Evolutionary conservation across 2,329 filamentous ascomycete genomes (phyloP).

Genomic region (Cadophora malorum): DNA sequence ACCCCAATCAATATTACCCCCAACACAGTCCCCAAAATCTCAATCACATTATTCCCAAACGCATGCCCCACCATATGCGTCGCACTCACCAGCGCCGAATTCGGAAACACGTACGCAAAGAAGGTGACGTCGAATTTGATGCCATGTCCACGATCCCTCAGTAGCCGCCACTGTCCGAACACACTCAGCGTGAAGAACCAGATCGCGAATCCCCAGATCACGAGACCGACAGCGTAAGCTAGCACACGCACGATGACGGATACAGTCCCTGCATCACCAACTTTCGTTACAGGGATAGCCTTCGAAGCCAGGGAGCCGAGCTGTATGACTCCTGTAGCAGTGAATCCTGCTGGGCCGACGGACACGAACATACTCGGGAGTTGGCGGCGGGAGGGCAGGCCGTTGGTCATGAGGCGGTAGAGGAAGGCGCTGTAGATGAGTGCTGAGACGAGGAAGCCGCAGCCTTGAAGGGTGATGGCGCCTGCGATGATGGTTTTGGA

Average conservation of each 20-base stretch:
- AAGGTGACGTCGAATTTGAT: constrained; percentile 14
- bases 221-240: constrained; percentile 5
- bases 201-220: constrained; percentile 14
- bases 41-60: constrained; percentile 6
- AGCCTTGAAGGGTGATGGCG: constrained; percentile 15
- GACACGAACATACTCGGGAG: constrained; percentile 16
- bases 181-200: constrained; percentile 18
- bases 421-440: constrained; percentile 21
- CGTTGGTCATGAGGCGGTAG: constrained; percentile 18
- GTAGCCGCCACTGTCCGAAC: constrained; percentile 2
- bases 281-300: constrained; percentile 9
- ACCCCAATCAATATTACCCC: constrained; percentile 5
- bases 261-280: background rate
- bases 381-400: background rate
- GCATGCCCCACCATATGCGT: constrained; percentile 15
- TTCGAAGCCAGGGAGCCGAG: constrained; percentile 14
- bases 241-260: constrained; percentile 11
- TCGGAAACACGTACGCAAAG: constrained; percentile 18
- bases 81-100: constrained; percentile 13
- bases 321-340: constrained; percentile 13
- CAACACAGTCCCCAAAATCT: constrained; percentile 14
- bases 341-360: constrained; percentile 18
- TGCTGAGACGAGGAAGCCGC: constrained; percentile 9
- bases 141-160: background rate
- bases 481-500: constrained; percentile 19